phyloP scores from a whole-genome alignment of 176 grass and related monocot species.

The Elymus sibiricus region DNA sequence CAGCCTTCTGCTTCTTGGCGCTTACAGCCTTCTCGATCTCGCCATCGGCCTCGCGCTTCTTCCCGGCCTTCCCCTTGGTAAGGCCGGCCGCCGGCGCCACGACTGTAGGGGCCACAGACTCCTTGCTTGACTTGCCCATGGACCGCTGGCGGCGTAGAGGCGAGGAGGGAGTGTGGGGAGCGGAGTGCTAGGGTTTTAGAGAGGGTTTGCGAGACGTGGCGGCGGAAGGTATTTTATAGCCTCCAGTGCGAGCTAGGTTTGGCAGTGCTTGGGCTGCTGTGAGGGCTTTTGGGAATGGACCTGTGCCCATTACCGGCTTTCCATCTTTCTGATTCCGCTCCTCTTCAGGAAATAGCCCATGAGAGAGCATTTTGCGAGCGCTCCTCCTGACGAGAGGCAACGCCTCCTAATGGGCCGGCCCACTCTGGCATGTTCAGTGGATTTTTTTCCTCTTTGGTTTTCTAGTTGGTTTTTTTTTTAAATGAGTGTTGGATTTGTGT shows the following conservation, averaged over 20 bases:
- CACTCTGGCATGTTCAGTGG: no score
- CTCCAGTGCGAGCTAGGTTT: neutral
- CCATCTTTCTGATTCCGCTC: no score
- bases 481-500: no score
- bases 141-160: slow-evolving; percentile 20
- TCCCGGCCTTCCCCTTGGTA: slow-evolving; percentile 46
- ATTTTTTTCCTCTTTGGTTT: no score
- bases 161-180: neutral
- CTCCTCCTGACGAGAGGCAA: no score
- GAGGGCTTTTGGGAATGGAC: neutral
- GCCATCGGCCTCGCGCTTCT: slow-evolving; percentile 63
- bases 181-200: slow-evolving; percentile 65
- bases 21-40: slow-evolving; percentile 51
- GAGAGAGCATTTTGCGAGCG: no score
- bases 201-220: neutral
- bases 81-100: slow-evolving; percentile 18
- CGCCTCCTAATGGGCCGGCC: no score
- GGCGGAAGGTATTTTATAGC: neutral
- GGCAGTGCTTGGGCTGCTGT: neutral
- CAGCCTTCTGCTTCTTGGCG: slow-evolving; percentile 72
- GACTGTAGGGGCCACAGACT: slow-evolving; percentile 11
- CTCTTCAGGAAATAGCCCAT: no score
- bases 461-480: no score
- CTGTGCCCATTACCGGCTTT: neutral
- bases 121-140: slow-evolving; percentile 69